A percentile compares a stretch with the other conserved stretches of the same genome.
phyloP scores from a whole-genome alignment of 2,329 filamentous ascomycete genomes.

The Xenoacremonium recifei region DNA sequence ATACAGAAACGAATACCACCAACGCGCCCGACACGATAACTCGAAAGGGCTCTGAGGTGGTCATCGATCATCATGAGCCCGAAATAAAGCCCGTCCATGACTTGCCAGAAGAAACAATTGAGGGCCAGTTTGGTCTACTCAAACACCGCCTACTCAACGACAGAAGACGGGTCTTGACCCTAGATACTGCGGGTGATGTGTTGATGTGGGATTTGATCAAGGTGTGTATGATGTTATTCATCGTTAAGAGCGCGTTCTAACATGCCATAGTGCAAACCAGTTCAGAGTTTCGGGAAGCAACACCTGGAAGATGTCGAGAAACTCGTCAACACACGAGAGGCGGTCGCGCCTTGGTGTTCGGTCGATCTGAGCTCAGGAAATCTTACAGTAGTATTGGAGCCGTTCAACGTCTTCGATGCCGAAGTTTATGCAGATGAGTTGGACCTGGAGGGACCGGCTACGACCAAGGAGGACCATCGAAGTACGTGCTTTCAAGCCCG shows the following conservation, averaged over 20 bases:
- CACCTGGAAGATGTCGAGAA: constrained; percentile 90
- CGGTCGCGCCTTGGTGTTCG: constrained; percentile 92
- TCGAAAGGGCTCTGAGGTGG: constrained; percentile 37
- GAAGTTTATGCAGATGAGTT: constrained; percentile 96
- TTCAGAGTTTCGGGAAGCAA: constrained; percentile 90
- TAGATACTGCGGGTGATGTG: constrained; percentile 94
- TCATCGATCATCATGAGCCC: constrained; percentile 26
- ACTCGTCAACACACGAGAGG: constrained; percentile 82
- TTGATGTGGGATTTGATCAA: constrained; percentile 91
- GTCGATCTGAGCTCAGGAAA: constrained; percentile 92
- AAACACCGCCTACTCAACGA: constrained; percentile 94
- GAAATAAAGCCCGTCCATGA: constrained; percentile 62
- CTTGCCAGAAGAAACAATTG: constrained; percentile 76
- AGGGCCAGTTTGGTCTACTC: constrained; percentile 91
- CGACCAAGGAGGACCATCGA: constrained; percentile 90
- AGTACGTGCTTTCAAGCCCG: constrained; percentile 54
- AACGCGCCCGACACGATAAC: constrained; percentile 43
- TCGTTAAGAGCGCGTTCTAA: constrained; percentile 8
- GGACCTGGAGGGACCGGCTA: constrained; percentile 66
- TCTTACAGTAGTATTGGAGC: constrained; percentile 85
- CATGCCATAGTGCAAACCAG: constrained; percentile 69
- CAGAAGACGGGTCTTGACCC: constrained; percentile 79
- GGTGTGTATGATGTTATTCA: constrained; percentile 44
- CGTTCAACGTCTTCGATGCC: constrained; percentile 95
- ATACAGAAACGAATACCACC: constrained; percentile 55